Percentiles rank a stretch among this genome's conserved stretches.
Conservation (phyloP, 2,329 filamentous ascomycete genomes). For the Sarocladiaceae sp. region DNA sequence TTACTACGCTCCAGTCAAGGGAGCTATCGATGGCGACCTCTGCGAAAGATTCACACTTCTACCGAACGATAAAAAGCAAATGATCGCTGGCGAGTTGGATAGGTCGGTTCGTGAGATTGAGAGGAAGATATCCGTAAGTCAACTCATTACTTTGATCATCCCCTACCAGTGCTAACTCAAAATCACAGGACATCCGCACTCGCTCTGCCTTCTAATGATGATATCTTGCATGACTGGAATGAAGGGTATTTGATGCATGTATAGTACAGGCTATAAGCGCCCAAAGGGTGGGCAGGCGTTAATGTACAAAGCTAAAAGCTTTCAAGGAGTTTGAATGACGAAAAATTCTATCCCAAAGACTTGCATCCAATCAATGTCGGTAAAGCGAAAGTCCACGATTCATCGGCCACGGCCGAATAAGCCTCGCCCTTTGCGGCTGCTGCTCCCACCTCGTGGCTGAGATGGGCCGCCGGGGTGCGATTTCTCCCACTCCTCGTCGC, state of each 20-base stretch:
- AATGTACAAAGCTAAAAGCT: constrained; percentile 22
- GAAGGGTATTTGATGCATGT: constrained; percentile 15
- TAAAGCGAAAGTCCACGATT: no score
- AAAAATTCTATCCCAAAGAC: constrained; percentile 14
- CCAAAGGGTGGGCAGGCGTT: constrained; percentile 23
- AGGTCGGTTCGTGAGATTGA: constrained; percentile 90
- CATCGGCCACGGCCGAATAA: background rate
- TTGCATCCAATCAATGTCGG: no score
- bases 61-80: constrained; percentile 84
- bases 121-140: constrained; percentile 75
- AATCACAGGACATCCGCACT: constrained; percentile 49
- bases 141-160: background rate
- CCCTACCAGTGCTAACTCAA: background rate
- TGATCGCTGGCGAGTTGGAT: constrained; percentile 91
- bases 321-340: constrained; percentile 18
- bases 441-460: background rate
- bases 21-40: constrained; percentile 92
- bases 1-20: constrained; percentile 96
- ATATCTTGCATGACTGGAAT: constrained; percentile 10
- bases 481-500: constrained; percentile 73
- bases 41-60: constrained; percentile 88
- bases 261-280: constrained; percentile 24
- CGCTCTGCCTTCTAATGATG: constrained; percentile 50
- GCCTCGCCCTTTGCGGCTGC: constrained; percentile 14
- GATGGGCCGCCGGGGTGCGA: constrained; percentile 42